These are phyloP conservation scores for Arachnomyces sp. DNA, from an alignment of 2,329 filamentous ascomycete genomes.

Conservation along the genomic window DNA sequence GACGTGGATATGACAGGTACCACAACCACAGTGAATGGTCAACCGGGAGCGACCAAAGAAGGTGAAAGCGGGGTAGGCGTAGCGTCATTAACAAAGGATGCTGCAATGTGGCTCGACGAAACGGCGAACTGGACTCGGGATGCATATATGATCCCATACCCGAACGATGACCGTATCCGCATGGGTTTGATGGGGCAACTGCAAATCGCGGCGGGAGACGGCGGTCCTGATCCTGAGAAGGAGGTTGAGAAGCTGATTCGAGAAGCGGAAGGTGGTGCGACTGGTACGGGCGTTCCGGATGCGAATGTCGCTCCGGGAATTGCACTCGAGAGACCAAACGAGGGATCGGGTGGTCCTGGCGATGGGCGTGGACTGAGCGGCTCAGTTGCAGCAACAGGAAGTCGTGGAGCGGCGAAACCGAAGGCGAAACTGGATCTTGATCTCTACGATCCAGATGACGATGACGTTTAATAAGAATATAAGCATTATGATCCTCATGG, in stretches of 20 bases:
- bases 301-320: constrained; percentile 17
- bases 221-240: constrained; percentile 52
- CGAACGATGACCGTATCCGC: constrained; percentile 36
- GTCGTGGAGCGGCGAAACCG: constrained; percentile 20
- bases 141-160: constrained; percentile 36
- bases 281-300: constrained; percentile 39
- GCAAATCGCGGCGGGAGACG: constrained; percentile 36
- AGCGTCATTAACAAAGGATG: constrained; percentile 30
- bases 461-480: constrained; percentile 26
- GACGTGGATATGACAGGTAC: constrained; percentile 4
- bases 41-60: not conserved
- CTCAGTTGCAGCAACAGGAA: constrained; percentile 8
- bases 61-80: constrained; percentile 19
- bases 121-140: constrained; percentile 32
- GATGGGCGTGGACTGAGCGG: constrained; percentile 13
- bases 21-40: not conserved
- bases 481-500: not conserved
- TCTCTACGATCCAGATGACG: constrained; percentile 38
- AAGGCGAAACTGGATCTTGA: constrained; percentile 37
- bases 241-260: constrained; percentile 39
- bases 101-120: constrained; percentile 34
- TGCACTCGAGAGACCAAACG: constrained; percentile 11
- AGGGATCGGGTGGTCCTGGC: constrained; percentile 19
- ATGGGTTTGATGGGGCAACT: constrained; percentile 39
- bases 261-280: constrained; percentile 48